Conservation (phyloP, 192 early-diverging fungal genomes). For the Linnemannia exigua region DNA sequence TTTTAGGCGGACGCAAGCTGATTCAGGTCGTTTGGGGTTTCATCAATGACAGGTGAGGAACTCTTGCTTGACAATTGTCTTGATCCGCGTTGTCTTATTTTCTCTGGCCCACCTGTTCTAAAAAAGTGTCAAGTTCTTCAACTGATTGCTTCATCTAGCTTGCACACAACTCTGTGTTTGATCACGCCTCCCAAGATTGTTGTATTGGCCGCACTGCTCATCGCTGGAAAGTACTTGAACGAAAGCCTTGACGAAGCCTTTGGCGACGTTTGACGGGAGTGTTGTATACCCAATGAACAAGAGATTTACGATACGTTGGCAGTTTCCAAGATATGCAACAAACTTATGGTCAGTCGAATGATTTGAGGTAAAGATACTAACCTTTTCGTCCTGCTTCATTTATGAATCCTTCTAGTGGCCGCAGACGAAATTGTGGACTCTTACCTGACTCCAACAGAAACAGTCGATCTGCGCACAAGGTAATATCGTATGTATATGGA, state of each 20-base stretch:
- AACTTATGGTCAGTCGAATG: too few relatives aligned
- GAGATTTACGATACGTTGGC: slow-evolving; percentile 34
- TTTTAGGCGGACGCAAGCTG: slow-evolving; percentile 59
- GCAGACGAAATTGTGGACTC: slow-evolving; percentile 51
- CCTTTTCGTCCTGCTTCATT: neutral
- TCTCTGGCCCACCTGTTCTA: neutral
- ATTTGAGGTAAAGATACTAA: neutral
- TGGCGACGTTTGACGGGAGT: slow-evolving; percentile 57
- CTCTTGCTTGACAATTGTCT: neutral
- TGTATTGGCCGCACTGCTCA: slow-evolving; percentile 69
- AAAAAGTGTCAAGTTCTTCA: neutral
- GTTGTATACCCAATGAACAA: slow-evolving; percentile 34
- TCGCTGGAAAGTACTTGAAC: slow-evolving; percentile 65
- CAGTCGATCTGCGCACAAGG: slow-evolving; percentile 44
- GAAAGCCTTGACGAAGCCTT: slow-evolving; percentile 55
- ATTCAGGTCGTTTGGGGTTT: slow-evolving; percentile 71
- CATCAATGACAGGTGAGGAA: slow-evolving; percentile 71
- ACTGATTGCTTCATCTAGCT: slow-evolving; percentile 50
- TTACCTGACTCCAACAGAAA: slow-evolving; percentile 27
- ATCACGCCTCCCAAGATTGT: slow-evolving; percentile 68
- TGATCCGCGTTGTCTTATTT: neutral
- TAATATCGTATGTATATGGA: too few relatives aligned
- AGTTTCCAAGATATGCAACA: neutral
- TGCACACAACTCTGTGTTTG: slow-evolving; percentile 70
- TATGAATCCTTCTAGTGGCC: slow-evolving; percentile 17